Conservation (phyloP, 1,284 basidiomycete genomes). For the Phellinidium pouzarii region DNA sequence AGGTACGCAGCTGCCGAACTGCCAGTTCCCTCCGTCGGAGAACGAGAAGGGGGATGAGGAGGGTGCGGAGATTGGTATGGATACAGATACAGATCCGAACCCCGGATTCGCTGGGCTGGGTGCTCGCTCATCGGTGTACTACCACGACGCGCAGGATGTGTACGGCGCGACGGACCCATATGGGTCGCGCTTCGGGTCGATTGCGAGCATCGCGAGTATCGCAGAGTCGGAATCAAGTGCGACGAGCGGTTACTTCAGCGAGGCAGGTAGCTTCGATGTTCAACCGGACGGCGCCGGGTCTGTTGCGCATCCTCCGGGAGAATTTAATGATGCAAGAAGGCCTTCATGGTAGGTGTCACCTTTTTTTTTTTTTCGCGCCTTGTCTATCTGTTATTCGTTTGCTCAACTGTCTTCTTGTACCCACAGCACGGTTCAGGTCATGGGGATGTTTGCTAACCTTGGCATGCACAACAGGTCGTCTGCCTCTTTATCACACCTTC, state of each 20-base stretch:
- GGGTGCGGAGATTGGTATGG: slow-evolving; percentile 9
- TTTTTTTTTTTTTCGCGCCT: slow-evolving; percentile 11
- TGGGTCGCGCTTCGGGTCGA: slow-evolving; percentile 50
- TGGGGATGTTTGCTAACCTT: slow-evolving; percentile 20
- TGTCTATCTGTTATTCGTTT: slow-evolving; percentile 8
- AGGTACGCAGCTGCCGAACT: slow-evolving; percentile 9
- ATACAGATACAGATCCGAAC: background rate
- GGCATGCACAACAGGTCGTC: slow-evolving; percentile 17
- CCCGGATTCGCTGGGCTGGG: background rate
- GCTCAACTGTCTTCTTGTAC: slow-evolving; percentile 12
- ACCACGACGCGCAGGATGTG: slow-evolving; percentile 1
- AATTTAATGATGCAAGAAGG: slow-evolving; percentile 33
- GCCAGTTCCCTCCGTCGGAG: slow-evolving; percentile 8
- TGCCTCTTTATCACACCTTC: slow-evolving; percentile 9
- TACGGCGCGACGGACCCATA: slow-evolving; percentile 29
- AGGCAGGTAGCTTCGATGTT: slow-evolving; percentile 36
- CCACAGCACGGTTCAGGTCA: slow-evolving; percentile 23
- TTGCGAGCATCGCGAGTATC: slow-evolving; percentile 50
- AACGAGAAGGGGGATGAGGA: slow-evolving; percentile 9
- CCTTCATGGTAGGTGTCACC: slow-evolving; percentile 38
- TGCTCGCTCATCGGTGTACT: slow-evolving; percentile 4
- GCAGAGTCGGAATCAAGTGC: slow-evolving; percentile 40
- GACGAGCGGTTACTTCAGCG: slow-evolving; percentile 45
- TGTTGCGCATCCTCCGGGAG: slow-evolving; percentile 19
- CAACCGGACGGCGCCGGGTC: slow-evolving; percentile 27